These are phyloP conservation scores for Lachnellula suecica DNA, from an alignment of 2,329 filamentous ascomycete species.

Conservation along the genomic window DNA sequence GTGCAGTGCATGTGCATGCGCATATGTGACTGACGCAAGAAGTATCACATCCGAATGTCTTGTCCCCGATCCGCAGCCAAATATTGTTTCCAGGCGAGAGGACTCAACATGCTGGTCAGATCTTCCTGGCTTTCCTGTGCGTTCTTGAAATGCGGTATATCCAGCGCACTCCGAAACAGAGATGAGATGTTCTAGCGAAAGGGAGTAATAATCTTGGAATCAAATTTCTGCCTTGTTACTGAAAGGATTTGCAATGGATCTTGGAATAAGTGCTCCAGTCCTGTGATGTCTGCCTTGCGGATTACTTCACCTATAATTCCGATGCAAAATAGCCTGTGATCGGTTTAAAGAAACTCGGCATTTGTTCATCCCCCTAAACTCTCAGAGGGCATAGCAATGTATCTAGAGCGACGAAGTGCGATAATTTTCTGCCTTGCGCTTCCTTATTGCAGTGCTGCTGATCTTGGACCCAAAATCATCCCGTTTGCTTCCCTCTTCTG, in stretches of 20 bases:
- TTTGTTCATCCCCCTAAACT: background rate
- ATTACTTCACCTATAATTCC: background rate
- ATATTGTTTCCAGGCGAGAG: background rate
- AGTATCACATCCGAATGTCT: background rate
- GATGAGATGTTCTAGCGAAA: background rate
- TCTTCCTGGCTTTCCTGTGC: background rate
- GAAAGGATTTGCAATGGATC: background rate
- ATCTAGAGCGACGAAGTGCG: constrained; percentile 18
- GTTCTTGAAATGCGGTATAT: background rate
- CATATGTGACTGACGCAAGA: background rate
- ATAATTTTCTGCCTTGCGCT: constrained; percentile 37
- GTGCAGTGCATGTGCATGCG: background rate
- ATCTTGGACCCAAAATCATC: constrained; percentile 79
- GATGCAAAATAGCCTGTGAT: background rate
- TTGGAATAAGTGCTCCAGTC: background rate
- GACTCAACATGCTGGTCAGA: background rate
- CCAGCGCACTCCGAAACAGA: background rate
- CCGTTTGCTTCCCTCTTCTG: constrained; percentile 42
- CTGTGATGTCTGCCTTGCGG: background rate
- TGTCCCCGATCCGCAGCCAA: background rate
- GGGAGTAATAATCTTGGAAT: background rate
- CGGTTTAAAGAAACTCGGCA: background rate
- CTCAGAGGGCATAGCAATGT: background rate
- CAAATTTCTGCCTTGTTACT: background rate
- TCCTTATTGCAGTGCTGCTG: constrained; percentile 83